A percentile compares a stretch with the other conserved stretches of the same genome.
Conservation (phyloP, 129 eudicot genomes). For the Centrapalus pauciflorus region DNA sequence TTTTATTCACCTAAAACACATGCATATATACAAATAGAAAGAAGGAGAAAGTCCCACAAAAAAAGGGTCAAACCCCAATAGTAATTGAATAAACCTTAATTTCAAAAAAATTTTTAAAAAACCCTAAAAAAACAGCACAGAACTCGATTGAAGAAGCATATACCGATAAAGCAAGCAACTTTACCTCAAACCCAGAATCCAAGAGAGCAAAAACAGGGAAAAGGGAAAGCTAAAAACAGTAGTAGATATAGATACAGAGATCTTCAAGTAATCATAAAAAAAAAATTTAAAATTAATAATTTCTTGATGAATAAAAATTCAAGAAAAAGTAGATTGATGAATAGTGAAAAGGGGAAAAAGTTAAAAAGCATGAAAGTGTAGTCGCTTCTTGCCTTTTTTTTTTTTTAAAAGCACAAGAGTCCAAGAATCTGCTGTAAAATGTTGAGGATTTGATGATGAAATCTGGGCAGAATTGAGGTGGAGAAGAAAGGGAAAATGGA, state of each 20-base stretch:
- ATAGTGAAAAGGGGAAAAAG: conserved; percentile 36
- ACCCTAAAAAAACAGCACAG: conserved; percentile 17
- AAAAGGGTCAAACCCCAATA: conserved; percentile 1
- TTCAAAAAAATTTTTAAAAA: neutral
- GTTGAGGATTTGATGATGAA: conserved; percentile 9
- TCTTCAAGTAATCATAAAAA: conserved; percentile 31
- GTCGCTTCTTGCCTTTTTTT: conserved; percentile 12
- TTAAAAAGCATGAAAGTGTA: conserved; percentile 16
- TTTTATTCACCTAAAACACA: conserved; percentile 21
- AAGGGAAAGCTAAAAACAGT: conserved; percentile 25
- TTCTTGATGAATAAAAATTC: conserved; percentile 8
- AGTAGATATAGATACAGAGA: conserved; percentile 24
- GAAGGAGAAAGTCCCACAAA: conserved; percentile 13
- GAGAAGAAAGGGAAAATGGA: neutral
- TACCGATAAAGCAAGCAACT: conserved; percentile 36
- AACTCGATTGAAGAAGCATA: conserved; percentile 22
- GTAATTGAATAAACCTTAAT: neutral
- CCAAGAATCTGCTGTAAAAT: conserved; percentile 16
- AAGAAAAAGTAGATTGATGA: conserved; percentile 25
- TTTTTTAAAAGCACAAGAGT: conserved; percentile 10
- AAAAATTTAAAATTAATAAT: neutral
- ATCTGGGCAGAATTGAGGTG: neutral
- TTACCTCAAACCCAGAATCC: conserved; percentile 36
- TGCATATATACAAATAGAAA: neutral
- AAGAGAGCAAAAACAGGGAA: conserved; percentile 43